Conservation (phyloP, 768 basidiomycete genomes). For the Trametes coccinea region DNA sequence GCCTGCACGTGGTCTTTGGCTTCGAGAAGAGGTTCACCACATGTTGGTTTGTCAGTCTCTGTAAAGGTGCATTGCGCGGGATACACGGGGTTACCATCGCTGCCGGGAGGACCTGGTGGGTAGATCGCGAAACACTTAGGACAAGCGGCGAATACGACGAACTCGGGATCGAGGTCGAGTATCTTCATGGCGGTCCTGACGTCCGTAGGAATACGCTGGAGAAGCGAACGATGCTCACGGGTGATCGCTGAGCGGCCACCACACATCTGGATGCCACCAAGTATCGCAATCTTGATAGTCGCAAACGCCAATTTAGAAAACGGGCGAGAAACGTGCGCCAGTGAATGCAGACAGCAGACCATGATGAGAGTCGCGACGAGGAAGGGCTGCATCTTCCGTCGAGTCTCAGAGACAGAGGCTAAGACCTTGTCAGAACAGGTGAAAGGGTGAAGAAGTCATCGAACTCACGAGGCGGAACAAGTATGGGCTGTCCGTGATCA, state of each 20-base stretch:
- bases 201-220: background rate
- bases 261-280: background rate
- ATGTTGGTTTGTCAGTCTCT: background rate
- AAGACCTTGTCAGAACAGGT: background rate
- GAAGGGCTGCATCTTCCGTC: background rate
- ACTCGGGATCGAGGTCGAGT: constrained; percentile 3
- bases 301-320: background rate
- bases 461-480: background rate
- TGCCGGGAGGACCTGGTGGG: background rate
- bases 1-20: background rate
- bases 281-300: background rate
- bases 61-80: constrained; percentile 6
- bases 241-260: background rate
- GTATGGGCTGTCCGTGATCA: background rate
- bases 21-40: background rate
- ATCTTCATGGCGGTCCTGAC: background rate
- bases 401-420: background rate
- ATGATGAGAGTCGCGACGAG: background rate
- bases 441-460: background rate
- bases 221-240: background rate
- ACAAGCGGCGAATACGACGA: constrained; percentile 6
- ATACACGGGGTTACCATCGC: no score
- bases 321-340: background rate
- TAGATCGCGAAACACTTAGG: constrained; percentile 15
- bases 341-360: background rate